A percentile compares a stretch with the other conserved stretches of the same genome.
These are phyloP conservation scores for Trichosporon ovoides DNA, from an alignment of 1,284 basidiomycete species.

Conservation along the genomic window DNA sequence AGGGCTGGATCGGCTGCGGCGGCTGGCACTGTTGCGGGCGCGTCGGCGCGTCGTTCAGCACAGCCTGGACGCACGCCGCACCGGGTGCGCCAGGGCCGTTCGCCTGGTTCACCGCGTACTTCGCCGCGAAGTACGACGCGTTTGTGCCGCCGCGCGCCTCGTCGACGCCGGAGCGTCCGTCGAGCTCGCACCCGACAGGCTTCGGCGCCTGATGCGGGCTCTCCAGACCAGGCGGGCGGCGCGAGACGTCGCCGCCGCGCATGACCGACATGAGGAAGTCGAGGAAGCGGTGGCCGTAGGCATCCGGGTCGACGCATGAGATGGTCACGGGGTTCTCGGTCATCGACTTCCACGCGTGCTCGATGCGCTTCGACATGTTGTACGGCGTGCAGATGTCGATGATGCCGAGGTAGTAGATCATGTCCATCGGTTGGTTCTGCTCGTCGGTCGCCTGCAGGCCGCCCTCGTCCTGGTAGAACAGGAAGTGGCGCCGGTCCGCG, in stretches of 20 bases:
- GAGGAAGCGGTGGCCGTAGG: constrained; percentile 83
- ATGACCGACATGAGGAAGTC: constrained; percentile 80
- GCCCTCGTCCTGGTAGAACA: constrained; percentile 97
- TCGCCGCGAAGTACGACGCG: not conserved
- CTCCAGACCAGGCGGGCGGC: constrained; percentile 37
- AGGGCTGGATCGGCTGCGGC: not conserved
- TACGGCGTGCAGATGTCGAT: constrained; percentile 95
- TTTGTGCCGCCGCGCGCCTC: not conserved
- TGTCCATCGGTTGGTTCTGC: constrained; percentile 64
- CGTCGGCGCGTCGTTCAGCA: not conserved
- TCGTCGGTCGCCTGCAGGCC: constrained; percentile 87
- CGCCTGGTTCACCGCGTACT: not conserved
- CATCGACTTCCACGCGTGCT: constrained; percentile 89
- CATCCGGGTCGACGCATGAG: constrained; percentile 76
- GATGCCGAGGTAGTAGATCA: constrained; percentile 89
- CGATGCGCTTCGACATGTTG: constrained; percentile 68
- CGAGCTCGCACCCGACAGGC: not conserved
- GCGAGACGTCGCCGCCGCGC: constrained; percentile 61
- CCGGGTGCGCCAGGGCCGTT: not conserved
- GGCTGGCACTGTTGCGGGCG: not conserved
- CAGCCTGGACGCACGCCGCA: not conserved
- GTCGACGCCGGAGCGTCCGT: not conserved
- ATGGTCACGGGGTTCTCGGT: constrained; percentile 84
- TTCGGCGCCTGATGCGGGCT: not conserved
- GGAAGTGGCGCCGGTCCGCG: constrained; percentile 73